Percentiles rank a stretch among this genome's conserved stretches.
Conservation (phyloP, 177 flowering plant species). For the Vitis hybrid region DNA sequence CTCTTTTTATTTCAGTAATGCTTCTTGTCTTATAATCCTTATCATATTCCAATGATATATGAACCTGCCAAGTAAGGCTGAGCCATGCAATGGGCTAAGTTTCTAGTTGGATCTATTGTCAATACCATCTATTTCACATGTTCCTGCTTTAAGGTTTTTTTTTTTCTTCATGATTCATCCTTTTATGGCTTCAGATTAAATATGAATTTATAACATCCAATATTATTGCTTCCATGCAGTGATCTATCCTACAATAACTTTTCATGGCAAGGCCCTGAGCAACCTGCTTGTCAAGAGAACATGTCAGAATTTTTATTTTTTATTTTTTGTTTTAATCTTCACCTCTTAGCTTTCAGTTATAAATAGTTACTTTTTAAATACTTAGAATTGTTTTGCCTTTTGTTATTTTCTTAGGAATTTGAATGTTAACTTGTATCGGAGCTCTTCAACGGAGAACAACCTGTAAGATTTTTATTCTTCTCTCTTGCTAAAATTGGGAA, state of each 20-base stretch:
- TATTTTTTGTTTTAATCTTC: constrained; percentile 3
- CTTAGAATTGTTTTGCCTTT: not conserved
- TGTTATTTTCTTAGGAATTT: constrained; percentile 30
- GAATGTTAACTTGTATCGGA: constrained; percentile 54
- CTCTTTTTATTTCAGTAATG: not conserved
- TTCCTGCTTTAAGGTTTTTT: not conserved
- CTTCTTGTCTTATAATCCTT: not conserved
- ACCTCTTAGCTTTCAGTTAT: not conserved
- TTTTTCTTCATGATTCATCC: not conserved
- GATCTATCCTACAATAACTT: constrained; percentile 84
- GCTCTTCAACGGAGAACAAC: constrained; percentile 35
- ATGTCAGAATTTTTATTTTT: constrained; percentile 24
- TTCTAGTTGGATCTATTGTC: no score
- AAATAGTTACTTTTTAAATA: constrained; percentile 2
- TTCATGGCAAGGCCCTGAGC: constrained; percentile 41
- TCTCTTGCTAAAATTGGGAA: not conserved
- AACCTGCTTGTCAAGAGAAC: constrained; percentile 45
- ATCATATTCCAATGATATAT: not conserved
- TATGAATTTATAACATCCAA: not conserved
- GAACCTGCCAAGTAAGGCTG: no score
- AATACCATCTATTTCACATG: no score
- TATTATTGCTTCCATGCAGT: constrained; percentile 30
- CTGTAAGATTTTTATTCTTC: constrained; percentile 41
- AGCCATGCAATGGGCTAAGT: no score
- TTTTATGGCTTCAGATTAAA: not conserved